Conservation (phyloP, 176 grass and related monocot species). For the Ensete ventricosum region DNA sequence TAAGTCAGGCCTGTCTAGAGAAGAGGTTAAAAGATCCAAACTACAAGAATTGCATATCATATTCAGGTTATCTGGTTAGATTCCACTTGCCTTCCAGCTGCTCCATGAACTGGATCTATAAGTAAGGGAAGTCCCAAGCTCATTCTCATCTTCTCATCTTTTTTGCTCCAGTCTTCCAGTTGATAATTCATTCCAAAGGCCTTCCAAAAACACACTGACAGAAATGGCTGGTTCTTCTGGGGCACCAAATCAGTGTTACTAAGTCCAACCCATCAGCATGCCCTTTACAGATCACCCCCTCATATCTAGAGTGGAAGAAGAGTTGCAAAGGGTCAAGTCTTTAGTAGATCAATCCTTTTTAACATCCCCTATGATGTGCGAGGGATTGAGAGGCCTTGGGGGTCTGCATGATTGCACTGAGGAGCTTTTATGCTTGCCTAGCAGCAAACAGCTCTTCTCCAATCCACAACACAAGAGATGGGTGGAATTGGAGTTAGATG, state of each 20-base stretch:
- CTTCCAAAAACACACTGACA: background rate
- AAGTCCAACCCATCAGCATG: background rate
- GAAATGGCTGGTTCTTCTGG: background rate
- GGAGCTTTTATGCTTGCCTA: background rate
- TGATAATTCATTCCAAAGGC: background rate
- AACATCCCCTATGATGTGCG: background rate
- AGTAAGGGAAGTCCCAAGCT: background rate
- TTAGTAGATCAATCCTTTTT: background rate
- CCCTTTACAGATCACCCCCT: background rate
- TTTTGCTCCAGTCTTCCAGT: background rate
- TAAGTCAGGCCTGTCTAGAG: background rate
- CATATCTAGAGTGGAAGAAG: background rate
- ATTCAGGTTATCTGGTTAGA: background rate
- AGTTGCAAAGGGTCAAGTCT: background rate
- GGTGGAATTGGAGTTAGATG: background rate
- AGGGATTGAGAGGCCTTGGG: background rate
- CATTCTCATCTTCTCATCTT: background rate
- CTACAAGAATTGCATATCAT: background rate
- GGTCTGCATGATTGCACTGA: background rate
- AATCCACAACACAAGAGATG: background rate
- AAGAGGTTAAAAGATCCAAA: conserved; percentile 4
- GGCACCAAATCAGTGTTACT: background rate
- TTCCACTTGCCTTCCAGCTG: background rate
- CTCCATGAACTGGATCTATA: background rate
- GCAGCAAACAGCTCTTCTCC: background rate